Conservation (phyloP, 2,329 filamentous ascomycete species). For the Sporothrix globosa region DNA sequence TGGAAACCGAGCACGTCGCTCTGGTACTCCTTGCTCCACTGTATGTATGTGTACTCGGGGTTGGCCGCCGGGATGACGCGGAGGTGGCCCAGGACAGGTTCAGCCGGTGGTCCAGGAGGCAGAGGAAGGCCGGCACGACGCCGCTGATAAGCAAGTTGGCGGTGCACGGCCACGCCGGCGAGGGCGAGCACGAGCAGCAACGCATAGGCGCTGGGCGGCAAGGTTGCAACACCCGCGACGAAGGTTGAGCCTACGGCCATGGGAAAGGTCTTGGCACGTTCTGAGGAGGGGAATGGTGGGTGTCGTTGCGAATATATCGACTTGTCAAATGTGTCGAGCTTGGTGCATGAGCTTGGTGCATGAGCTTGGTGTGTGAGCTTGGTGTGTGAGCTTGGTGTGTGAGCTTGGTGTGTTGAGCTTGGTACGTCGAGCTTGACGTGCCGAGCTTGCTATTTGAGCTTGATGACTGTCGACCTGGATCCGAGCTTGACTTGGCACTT, state of each 20-base stretch:
- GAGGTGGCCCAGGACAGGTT: slow-evolving; percentile 37
- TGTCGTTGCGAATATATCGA: not conserved
- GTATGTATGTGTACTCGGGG: slow-evolving; percentile 33
- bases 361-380: too few species aligned
- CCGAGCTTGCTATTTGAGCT: too few species aligned
- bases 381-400: too few species aligned
- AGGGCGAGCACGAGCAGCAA: slow-evolving; percentile 6
- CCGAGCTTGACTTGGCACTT: not conserved
- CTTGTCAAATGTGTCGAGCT: not conserved
- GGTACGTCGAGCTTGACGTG: too few species aligned
- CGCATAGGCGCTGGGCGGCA: not conserved
- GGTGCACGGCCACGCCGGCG: not conserved
- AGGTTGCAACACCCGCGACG: not conserved
- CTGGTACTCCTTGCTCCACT: slow-evolving; percentile 37
- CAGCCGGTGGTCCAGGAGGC: slow-evolving; percentile 36
- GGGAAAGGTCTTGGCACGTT: not conserved
- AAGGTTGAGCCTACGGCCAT: slow-evolving; percentile 12
- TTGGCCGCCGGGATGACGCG: slow-evolving; percentile 36
- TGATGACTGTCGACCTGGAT: too few species aligned
- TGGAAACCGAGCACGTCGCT: slow-evolving; percentile 42
- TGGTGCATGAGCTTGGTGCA: too few species aligned
- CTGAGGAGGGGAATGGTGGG: too few species aligned
- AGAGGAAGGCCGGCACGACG: slow-evolving; percentile 29
- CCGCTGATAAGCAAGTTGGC: not conserved
- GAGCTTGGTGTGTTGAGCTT: too few species aligned